A percentile compares a stretch with the other conserved stretches of the same genome.
Evolutionary conservation across 1,139 yeast genomes (phyloP).

Genomic region (Yamadazyma friedrichii): DNA sequence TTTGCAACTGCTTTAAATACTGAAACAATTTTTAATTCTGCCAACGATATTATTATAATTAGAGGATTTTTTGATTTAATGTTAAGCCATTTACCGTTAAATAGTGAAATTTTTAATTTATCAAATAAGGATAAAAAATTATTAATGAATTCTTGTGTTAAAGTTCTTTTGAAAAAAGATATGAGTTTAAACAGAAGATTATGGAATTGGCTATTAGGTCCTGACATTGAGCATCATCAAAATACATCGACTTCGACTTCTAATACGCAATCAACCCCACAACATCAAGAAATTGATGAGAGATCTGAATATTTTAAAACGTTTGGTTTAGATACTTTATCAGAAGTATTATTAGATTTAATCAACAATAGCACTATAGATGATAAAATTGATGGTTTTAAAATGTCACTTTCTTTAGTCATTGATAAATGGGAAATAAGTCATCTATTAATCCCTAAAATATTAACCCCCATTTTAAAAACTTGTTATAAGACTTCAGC

Average conservation of each 20-base stretch:
- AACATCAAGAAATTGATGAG: conserved; percentile 13
- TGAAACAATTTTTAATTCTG: conserved; percentile 38
- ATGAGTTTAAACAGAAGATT: conserved; percentile 91
- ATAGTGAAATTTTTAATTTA: conserved; percentile 57
- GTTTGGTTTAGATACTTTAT: conserved; percentile 52
- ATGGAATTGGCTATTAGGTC: conserved; percentile 92
- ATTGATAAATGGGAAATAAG: conserved; percentile 97
- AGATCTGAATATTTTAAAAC: conserved; percentile 51
- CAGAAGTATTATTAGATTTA: conserved; percentile 51
- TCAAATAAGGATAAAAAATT: conserved; percentile 53
- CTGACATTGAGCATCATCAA: conserved; percentile 35
- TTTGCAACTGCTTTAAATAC: conserved; percentile 65
- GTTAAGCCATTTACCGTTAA: conserved; percentile 63
- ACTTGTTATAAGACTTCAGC: conserved; percentile 22
- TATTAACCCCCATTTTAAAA: conserved; percentile 64
- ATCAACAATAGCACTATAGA: conserved; percentile 30
- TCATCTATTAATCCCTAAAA: conserved; percentile 60
- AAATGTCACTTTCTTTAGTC: conserved; percentile 60
- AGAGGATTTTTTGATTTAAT: conserved; percentile 88
- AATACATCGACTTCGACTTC: background rate
- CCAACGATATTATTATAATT: conserved; percentile 64
- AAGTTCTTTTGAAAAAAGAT: conserved; percentile 74
- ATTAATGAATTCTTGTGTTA: conserved; percentile 62
- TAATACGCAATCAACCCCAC: conserved; percentile 1
- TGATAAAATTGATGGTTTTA: conserved; percentile 51